Base-by-base conservation (phyloP, 257 asterid genomes). In the Coffea eugenioides region DNA sequence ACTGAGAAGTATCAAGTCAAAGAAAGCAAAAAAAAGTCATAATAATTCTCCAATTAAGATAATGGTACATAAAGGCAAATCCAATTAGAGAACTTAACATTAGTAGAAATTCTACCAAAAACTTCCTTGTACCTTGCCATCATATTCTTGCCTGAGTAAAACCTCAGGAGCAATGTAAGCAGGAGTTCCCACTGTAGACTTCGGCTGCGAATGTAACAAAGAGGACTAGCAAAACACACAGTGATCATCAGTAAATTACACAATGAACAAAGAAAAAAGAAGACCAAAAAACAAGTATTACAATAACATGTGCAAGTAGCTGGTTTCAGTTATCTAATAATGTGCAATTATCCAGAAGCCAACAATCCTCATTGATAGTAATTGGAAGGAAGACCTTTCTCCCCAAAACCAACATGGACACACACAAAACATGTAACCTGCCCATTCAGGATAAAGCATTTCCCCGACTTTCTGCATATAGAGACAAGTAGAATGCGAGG, bases 101-200 rank as follows among this genome's bases (percentile, higher is more conserved):
- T 41, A 3, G 3, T 7, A 74, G 23, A 31, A 48, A 36, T 71
- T 4, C 8, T n/a, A 41, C 43, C 25, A 34, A 78, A 72, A 43
- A 20, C 34, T 56, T 59, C n/a, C 14, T 51, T 64, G 76, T 84
- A 90, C 98, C 97, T 92, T 93, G 82, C 98, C 98, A 86, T 93
- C 98, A 76, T 93, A 93, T 83, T 93, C 96, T 84, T 90, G 86
- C 85, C 92, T 84, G 46, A 84, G 90, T 79, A 92, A 71, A 79
- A 94, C 97, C 86, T 94, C 98, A 0, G 98, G 97, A 84, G 97
- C 98, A 82, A 92, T 93, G 77, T 93, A 93, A 31, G 97, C 97
- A 73, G 98, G 95, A 73, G 98, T 93, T 59, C 98, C 98, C 81
- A 93, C 98, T 3, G 98, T 93, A 68, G 98, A 93, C 86, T 93